phyloP scores from a whole-genome alignment of 1,139 yeast genomes.

The Lodderomyces metapsilosis region DNA sequence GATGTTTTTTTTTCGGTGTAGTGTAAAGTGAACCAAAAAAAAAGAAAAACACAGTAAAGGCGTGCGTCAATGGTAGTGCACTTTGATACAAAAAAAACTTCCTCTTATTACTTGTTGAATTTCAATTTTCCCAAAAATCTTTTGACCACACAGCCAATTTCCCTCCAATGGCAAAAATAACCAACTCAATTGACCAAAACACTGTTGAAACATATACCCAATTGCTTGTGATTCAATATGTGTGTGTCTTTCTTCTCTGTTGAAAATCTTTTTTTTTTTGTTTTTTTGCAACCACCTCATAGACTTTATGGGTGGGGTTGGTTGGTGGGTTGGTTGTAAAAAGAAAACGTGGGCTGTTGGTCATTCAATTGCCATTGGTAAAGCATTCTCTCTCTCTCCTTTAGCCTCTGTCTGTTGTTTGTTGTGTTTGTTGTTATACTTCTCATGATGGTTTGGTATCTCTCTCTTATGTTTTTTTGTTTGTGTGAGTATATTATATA shows the following conservation, averaged over 20 bases:
- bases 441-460: background rate
- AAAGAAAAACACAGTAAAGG: too few species aligned
- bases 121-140: constrained; percentile 1
- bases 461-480: background rate
- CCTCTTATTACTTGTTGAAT: background rate
- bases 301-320: background rate
- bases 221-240: background rate
- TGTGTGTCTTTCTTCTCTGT: background rate
- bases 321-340: background rate
- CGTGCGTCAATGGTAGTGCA: background rate
- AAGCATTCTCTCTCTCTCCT: background rate
- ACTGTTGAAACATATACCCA: too few species aligned
- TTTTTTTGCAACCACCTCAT: constrained; percentile 2
- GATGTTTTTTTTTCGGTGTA: background rate
- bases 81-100: background rate
- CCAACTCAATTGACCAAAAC: constrained; percentile 1
- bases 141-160: too few species aligned
- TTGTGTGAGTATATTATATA: background rate
- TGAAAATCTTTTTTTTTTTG: background rate
- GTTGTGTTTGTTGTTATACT: background rate
- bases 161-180: background rate
- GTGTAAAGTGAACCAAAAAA: background rate
- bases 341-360: background rate
- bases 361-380: background rate
- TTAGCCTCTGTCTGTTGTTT: background rate